These are phyloP conservation scores for Cunninghamia lanceolata DNA, from an alignment of 75 land plant species.

Conservation along the genomic window DNA sequence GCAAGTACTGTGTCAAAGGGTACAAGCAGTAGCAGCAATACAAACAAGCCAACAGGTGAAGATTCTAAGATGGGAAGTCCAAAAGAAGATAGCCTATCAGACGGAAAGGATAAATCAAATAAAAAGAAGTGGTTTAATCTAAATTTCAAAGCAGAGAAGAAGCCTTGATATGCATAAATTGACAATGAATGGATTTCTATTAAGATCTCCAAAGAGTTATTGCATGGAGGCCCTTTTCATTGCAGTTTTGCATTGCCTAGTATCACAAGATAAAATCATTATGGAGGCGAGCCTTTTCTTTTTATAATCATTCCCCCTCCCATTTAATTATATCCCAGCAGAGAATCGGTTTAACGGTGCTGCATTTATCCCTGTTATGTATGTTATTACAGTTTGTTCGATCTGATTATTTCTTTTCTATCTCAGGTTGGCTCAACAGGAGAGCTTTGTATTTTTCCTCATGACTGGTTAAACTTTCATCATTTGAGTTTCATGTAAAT, in stretches of 20 bases:
- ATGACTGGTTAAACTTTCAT: background rate
- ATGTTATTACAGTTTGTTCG: background rate
- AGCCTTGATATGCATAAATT: slow-evolving; percentile 19
- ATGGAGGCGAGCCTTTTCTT: slow-evolving; percentile 27
- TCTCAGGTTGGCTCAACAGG: slow-evolving; percentile 3
- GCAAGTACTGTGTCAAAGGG: slow-evolving; percentile 20
- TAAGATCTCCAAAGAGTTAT: background rate
- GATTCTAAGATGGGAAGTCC: slow-evolving; percentile 49
- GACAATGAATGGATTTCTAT: background rate
- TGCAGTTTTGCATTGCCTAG: slow-evolving; percentile 20
- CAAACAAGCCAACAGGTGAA: slow-evolving; percentile 46
- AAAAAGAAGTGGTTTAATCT: slow-evolving; percentile 89
- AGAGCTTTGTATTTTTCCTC: background rate
- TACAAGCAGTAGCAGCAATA: slow-evolving; percentile 44
- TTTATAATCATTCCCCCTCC: slow-evolving; percentile 9
- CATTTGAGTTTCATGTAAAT: background rate
- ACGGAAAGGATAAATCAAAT: slow-evolving; percentile 64
- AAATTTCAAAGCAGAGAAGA: slow-evolving; percentile 64
- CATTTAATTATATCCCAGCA: background rate
- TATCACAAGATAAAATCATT: slow-evolving; percentile 37
- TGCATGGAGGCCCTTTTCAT: background rate
- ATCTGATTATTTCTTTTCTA: background rate
- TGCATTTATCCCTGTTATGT: background rate
- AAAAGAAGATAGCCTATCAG: slow-evolving; percentile 39
- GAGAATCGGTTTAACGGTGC: background rate